Evolutionary conservation across 345 rosid species (phyloP), one percentile per base, ranked within the genome.

Genomic region (Hibiscus tridactylites): DNA sequence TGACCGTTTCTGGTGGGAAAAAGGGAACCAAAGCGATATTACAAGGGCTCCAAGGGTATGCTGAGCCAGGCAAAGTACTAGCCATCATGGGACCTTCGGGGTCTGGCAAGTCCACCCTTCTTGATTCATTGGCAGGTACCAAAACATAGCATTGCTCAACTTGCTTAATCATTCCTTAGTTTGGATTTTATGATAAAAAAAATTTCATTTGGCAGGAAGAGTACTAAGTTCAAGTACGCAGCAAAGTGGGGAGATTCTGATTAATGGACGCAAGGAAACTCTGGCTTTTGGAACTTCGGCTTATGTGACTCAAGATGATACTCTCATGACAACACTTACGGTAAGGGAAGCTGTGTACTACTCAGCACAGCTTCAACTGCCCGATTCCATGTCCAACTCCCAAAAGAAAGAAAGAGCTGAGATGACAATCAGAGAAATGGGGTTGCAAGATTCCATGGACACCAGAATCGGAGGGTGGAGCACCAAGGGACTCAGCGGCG

Each of bases 51-150:
- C 81, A 79, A 0, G 88, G 88, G 0, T 85, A 65, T 74, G 88
- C 85, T 7, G 59, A 78, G 66, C 83, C 88, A 0, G 82, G 85
- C 4, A 42, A 78, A 57, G 57, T 85, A 0, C 74, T 87, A 57
- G 88, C 84, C 17, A 76, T 85, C 42, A 71, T 85, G 88, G 88
- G 91, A 60, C 88, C 90, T 73, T 84, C 84, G 0, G 90, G 86
- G 26, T 78, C 58, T 33, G 90, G 88, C 74, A 86, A 86, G 76
- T 77, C 91, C 2, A 80, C 91, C 16, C 87, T 85, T 52, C 81
- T 87, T 0, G 87, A 87, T 74, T 74, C 86, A 0, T 60, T 87
- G 39, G 85, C 84, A 71, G 88, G 90, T 84, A 39, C 44, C 9
- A 6, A 39, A 39, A 39, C 44, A 39, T 39, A 31, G 31, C 5